Evolutionary conservation across 495 filamentous ascomycete species (phyloP).

Genomic region (Penicillium coffeae): DNA sequence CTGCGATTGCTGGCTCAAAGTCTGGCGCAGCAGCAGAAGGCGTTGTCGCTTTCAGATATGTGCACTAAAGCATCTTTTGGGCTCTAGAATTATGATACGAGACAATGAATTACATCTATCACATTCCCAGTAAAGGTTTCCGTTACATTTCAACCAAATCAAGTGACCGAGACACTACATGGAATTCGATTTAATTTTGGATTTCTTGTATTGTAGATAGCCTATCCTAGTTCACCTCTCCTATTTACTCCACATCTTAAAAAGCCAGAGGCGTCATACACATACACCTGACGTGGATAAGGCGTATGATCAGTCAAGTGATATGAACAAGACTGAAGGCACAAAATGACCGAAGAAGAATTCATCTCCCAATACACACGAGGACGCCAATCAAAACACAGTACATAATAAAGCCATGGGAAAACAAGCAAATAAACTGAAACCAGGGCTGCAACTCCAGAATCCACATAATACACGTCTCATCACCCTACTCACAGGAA

Average conservation of each 20-base stretch:
- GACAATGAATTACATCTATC: background rate
- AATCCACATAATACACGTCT: conserved; percentile 15
- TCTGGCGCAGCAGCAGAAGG: background rate
- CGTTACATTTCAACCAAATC: background rate
- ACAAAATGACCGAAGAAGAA: conserved; percentile 5
- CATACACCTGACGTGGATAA: conserved; percentile 7
- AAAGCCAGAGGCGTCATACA: conserved; percentile 5
- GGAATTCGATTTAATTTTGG: background rate
- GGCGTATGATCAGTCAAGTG: conserved; percentile 12
- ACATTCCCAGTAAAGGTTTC: background rate
- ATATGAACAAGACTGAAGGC: conserved; percentile 14
- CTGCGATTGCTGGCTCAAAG: background rate
- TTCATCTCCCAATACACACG: conserved; percentile 21
- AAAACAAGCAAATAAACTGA: conserved; percentile 6
- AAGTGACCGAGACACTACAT: background rate
- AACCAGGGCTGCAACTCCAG: conserved; percentile 13
- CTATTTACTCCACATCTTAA: conserved; percentile 13
- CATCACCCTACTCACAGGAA: conserved; percentile 37
- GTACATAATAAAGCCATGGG: background rate
- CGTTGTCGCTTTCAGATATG: conserved; percentile 7
- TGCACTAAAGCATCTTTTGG: conserved; percentile 3
- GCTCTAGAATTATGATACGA: too few species aligned
- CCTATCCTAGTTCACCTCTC: conserved; percentile 1
- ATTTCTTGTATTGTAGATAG: conserved; percentile 15
- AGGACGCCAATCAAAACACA: conserved; percentile 14